These are phyloP conservation scores for Oropetium thomaeum DNA, from an alignment of 176 grass and related monocot genomes.

Conservation along the genomic window DNA sequence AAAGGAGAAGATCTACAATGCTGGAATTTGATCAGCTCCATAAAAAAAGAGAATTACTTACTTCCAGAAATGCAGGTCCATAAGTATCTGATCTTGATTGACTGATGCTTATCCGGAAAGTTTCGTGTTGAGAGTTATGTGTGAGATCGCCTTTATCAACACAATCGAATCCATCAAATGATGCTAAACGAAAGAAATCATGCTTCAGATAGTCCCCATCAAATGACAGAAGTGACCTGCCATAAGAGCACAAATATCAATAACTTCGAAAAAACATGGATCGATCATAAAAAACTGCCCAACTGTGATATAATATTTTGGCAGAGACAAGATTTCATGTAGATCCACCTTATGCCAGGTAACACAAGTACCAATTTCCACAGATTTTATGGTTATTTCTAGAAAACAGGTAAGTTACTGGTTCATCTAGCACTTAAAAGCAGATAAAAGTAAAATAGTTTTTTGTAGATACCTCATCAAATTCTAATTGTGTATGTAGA, in stretches of 20 bases:
- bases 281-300: neutral
- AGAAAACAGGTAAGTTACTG: neutral
- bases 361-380: neutral
- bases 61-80: constrained; percentile 96
- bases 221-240: constrained; percentile 90
- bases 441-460: neutral
- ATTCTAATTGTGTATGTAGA: neutral
- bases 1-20: neutral
- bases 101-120: constrained; percentile 66
- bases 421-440: neutral
- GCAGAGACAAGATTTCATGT: neutral
- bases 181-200: constrained; percentile 43
- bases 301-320: neutral
- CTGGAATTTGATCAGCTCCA: neutral
- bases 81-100: constrained; percentile 41
- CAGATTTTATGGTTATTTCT: neutral
- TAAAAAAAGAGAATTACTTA: constrained; percentile 32
- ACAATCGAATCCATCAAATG: constrained; percentile 12
- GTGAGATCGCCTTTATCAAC: constrained; percentile 30
- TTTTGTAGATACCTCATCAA: neutral
- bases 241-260: constrained; percentile 37
- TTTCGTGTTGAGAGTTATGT: constrained; percentile 55
- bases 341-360: constrained; percentile 24
- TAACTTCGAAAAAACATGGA: neutral
- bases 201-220: constrained; percentile 83